A percentile compares a stretch with the other conserved stretches of the same genome.
phyloP scores from a whole-genome alignment of 192 early-diverging fungal species.

The Backusella australiensis region DNA sequence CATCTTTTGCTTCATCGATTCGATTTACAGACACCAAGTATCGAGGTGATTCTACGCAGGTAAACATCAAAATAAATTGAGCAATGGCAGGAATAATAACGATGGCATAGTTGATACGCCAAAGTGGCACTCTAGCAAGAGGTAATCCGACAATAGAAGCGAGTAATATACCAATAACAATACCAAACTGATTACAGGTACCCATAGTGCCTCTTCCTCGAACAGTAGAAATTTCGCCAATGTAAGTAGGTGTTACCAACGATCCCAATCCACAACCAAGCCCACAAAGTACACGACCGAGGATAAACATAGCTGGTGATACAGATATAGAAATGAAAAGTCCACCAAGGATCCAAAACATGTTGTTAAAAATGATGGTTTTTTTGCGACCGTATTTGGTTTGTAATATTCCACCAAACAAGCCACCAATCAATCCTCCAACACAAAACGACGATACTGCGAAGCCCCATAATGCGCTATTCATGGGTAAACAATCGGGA shows the following conservation, averaged over 20 bases:
- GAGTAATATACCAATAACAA: slow-evolving; percentile 77
- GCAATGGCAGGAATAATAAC: slow-evolving; percentile 58
- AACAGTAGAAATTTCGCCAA: slow-evolving; percentile 78
- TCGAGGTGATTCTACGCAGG: slow-evolving; percentile 77
- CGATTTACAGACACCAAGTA: slow-evolving; percentile 66
- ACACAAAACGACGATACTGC: slow-evolving; percentile 44
- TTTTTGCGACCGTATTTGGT: slow-evolving; percentile 48
- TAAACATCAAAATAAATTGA: slow-evolving; percentile 60
- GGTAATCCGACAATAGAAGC: slow-evolving; percentile 64
- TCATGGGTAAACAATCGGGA: slow-evolving; percentile 35
- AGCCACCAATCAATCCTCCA: slow-evolving; percentile 55
- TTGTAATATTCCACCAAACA: slow-evolving; percentile 48
- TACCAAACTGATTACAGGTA: slow-evolving; percentile 68
- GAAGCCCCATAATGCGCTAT: slow-evolving; percentile 37
- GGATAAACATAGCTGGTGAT: slow-evolving; percentile 58
- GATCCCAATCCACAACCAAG: slow-evolving; percentile 70
- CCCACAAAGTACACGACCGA: slow-evolving; percentile 75
- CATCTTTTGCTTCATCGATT: slow-evolving; percentile 53
- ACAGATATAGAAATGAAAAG: slow-evolving; percentile 62
- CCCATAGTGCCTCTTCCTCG: slow-evolving; percentile 69
- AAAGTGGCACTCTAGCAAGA: slow-evolving; percentile 57
- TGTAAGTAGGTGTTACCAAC: slow-evolving; percentile 60
- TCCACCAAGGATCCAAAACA: slow-evolving; percentile 64
- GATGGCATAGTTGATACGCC: slow-evolving; percentile 70
- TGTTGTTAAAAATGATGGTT: slow-evolving; percentile 64